phyloP scores from a whole-genome alignment of 2,329 filamentous ascomycete genomes.

The Verticillium zaregamsianum region DNA sequence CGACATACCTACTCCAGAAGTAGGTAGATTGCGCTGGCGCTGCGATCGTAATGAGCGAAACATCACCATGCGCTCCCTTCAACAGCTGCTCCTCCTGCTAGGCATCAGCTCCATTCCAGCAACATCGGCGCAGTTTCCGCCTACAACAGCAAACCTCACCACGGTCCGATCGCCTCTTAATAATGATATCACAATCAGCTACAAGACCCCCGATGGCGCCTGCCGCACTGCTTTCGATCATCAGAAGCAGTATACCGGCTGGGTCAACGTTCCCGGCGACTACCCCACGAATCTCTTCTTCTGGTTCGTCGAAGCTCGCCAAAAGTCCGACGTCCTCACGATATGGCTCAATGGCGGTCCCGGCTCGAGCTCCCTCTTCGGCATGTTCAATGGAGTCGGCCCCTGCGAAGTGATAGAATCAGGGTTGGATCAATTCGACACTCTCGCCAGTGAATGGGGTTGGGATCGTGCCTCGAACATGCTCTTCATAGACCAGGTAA shows the following conservation, averaged over 20 bases:
- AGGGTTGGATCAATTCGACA: constrained; percentile 45
- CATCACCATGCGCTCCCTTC: constrained; percentile 9
- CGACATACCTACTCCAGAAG: background rate
- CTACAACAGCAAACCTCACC: constrained; percentile 36
- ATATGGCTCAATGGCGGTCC: constrained; percentile 68
- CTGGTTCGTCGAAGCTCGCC: constrained; percentile 44
- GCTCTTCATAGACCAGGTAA: constrained; percentile 54
- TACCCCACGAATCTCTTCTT: constrained; percentile 49
- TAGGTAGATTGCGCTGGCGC: constrained; percentile 8
- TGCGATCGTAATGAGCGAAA: constrained; percentile 9
- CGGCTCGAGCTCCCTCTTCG: constrained; percentile 60
- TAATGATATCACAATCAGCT: constrained; percentile 61
- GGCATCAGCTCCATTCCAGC: background rate
- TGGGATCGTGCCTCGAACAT: constrained; percentile 57
- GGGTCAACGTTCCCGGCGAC: constrained; percentile 57
- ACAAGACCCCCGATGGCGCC: constrained; percentile 56
- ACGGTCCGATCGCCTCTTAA: constrained; percentile 60
- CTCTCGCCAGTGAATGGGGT: constrained; percentile 55
- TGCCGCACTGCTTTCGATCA: constrained; percentile 61
- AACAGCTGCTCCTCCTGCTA: constrained; percentile 3
- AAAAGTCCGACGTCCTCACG: constrained; percentile 38
- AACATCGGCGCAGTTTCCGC: constrained; percentile 8
- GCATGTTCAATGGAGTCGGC: constrained; percentile 58
- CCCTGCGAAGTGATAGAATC: constrained; percentile 46
- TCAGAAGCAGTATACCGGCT: constrained; percentile 69